These are phyloP conservation scores for Corylus avellana DNA, from an alignment of 306 rosid species.

Conservation along the genomic window DNA sequence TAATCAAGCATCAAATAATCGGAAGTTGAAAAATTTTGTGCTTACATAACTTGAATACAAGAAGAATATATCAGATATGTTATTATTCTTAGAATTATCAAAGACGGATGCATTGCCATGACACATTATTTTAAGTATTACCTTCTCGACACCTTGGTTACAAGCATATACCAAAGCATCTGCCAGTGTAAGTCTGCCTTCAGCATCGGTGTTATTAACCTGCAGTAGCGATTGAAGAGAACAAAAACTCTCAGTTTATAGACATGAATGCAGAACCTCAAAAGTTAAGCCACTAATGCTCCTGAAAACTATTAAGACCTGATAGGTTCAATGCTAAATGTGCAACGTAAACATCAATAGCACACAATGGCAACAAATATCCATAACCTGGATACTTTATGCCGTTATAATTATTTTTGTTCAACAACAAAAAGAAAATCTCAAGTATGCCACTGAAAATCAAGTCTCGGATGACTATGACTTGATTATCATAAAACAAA, in stretches of 20 bases:
- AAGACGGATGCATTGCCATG: conserved; percentile 25
- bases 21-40: background rate
- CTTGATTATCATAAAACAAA: background rate
- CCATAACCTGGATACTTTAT: background rate
- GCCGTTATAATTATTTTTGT: background rate
- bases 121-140: conserved; percentile 25
- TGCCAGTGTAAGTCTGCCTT: conserved; percentile 97
- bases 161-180: conserved; percentile 95
- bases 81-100: conserved; percentile 1
- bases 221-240: conserved; percentile 37
- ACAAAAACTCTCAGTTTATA: conserved; percentile 19
- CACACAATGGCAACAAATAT: background rate
- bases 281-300: background rate
- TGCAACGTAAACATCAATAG: background rate
- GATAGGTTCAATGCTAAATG: background rate
- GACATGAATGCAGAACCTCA: background rate
- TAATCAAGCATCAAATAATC: background rate
- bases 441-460: background rate
- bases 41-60: background rate
- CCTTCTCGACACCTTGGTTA: conserved; percentile 99
- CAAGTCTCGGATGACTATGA: background rate
- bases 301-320: background rate
- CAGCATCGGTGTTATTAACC: conserved; percentile 99
- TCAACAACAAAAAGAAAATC: background rate
- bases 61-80: background rate